Percentiles rank a stretch among this genome's conserved stretches.
phyloP scores from a whole-genome alignment of 2,329 filamentous ascomycete species.

The Diaporthe destruens region DNA sequence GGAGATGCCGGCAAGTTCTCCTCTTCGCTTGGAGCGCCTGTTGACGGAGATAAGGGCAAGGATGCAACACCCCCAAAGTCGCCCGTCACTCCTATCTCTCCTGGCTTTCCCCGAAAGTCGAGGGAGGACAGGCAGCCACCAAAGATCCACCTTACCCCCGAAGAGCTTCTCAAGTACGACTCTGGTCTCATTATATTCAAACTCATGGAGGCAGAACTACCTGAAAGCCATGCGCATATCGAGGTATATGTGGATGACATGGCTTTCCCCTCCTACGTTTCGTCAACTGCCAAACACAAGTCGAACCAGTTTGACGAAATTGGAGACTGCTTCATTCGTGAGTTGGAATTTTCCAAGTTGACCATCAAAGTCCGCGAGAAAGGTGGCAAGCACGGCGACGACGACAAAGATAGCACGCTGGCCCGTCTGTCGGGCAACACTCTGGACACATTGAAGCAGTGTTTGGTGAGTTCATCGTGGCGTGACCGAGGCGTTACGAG shows the following conservation, averaged over 20 bases:
- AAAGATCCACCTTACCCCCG: slow-evolving; percentile 81
- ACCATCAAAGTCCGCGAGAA: slow-evolving; percentile 89
- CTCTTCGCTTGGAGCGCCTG: slow-evolving; percentile 48
- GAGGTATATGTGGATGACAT: slow-evolving; percentile 96
- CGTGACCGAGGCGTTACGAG: not conserved
- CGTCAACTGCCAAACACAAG: slow-evolving; percentile 78
- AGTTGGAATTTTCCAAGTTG: slow-evolving; percentile 95
- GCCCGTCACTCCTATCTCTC: slow-evolving; percentile 59
- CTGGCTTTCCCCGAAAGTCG: slow-evolving; percentile 59
- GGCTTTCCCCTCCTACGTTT: slow-evolving; percentile 89
- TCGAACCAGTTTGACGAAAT: slow-evolving; percentile 87
- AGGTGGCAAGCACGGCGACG: slow-evolving; percentile 78
- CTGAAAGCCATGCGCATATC: slow-evolving; percentile 79
- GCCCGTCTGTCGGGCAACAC: slow-evolving; percentile 89
- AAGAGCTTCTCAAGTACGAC: slow-evolving; percentile 88
- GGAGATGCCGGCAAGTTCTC: slow-evolving; percentile 60
- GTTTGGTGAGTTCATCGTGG: slow-evolving; percentile 70
- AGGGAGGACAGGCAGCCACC: slow-evolving; percentile 72
- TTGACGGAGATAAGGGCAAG: slow-evolving; percentile 45
- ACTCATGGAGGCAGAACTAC: slow-evolving; percentile 88
- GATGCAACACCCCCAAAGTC: slow-evolving; percentile 57
- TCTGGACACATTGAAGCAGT: slow-evolving; percentile 87
- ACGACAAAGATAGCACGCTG: slow-evolving; percentile 79
- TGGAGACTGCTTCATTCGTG: slow-evolving; percentile 94
- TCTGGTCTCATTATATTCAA: slow-evolving; percentile 95